A percentile compares a stretch with the other conserved stretches of the same genome.
Evolutionary conservation across 768 basidiomycete species (phyloP).

Genomic region (Tulasnella sp.): DNA sequence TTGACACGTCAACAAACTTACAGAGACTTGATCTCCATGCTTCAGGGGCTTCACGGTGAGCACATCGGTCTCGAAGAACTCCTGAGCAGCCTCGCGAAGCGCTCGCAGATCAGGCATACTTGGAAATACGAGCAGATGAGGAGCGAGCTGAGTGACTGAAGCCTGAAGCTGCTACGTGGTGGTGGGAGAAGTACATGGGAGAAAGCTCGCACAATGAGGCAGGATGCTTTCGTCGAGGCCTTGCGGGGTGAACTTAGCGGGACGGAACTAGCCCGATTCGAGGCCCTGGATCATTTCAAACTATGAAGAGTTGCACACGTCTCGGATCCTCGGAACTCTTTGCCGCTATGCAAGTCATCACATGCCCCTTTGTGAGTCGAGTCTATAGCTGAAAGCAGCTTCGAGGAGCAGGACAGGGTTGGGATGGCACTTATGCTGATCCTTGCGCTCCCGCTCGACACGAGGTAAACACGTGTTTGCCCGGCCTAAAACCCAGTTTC

Average conservation of each 20-base stretch:
- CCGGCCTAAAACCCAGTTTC: neutral
- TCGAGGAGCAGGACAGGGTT: neutral
- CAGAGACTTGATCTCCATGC: neutral
- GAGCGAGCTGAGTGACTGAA: constrained; percentile 4
- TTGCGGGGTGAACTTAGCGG: constrained; percentile 14
- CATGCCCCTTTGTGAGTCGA: constrained; percentile 14
- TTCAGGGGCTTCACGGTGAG: neutral
- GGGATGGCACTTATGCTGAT: neutral
- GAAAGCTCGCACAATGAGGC: constrained; percentile 13
- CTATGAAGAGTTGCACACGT: neutral
- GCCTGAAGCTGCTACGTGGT: constrained; percentile 6
- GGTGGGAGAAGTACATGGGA: constrained; percentile 7
- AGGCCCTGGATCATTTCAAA: neutral
- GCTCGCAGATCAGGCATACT: constrained; percentile 9
- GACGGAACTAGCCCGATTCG: constrained; percentile 11
- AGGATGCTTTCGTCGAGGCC: constrained; percentile 7
- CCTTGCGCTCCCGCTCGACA: neutral
- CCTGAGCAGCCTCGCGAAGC: constrained; percentile 8
- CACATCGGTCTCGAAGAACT: constrained; percentile 19
- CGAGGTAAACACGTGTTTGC: neutral
- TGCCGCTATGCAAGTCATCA: neutral
- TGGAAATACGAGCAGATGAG: constrained; percentile 3
- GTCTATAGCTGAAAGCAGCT: neutral
- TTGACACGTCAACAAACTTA: constrained; percentile 1
- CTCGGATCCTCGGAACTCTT: neutral